Base-by-base conservation (phyloP, 2,329 filamentous ascomycete species). In the Hysterium pulicare region DNA sequence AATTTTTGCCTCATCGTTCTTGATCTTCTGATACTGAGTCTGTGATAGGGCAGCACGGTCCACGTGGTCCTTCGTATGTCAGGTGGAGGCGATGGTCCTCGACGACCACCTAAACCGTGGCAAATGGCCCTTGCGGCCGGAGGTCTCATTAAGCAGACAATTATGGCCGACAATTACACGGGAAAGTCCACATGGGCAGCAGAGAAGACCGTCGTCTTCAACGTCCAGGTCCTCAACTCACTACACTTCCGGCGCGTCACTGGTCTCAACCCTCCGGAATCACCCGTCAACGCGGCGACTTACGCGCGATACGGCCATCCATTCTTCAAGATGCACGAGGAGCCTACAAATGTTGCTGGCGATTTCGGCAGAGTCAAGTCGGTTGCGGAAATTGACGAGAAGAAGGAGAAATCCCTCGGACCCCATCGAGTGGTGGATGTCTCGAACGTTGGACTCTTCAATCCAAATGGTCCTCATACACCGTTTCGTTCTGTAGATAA, bases 211-310 rank as follows among this genome's bases (percentile, higher is more conserved):
- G 61, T 49, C 17, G 51, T 66, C 28, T 59, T 71, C 50, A 70
- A 71, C 41, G 53, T 70, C 1, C 67, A 71, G 40, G 63, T 72
- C 15, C 51, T 73, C 32, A 69, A 71, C 47, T 58, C 64, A 3
- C 42, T 41, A 0, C 37, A 41, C 5, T 73, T 71, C 51, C 28
- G 57, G 3, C 26, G 45, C 6, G 49, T 72, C 23, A 73, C 69
- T 4, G 69, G 70, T 7, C 41, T 56, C 6, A 35, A 48, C 0
- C 59, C 68, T 1, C 66, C 65, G 5, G 33, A 45, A 1, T 60
- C 58, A 1, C 70, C 71, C 0, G 51, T 74, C 39, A 53, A 56
- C 4, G 58, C 62, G 4, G 13, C 51, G 15, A 54, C 54, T 0
- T 74, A 75, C 44, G 50, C 54, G 15, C 8, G 48, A 1, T 20